These are phyloP conservation scores for Ophiostoma tasmaniense DNA, from an alignment of 2,329 filamentous ascomycete species.

Conservation along the genomic window DNA sequence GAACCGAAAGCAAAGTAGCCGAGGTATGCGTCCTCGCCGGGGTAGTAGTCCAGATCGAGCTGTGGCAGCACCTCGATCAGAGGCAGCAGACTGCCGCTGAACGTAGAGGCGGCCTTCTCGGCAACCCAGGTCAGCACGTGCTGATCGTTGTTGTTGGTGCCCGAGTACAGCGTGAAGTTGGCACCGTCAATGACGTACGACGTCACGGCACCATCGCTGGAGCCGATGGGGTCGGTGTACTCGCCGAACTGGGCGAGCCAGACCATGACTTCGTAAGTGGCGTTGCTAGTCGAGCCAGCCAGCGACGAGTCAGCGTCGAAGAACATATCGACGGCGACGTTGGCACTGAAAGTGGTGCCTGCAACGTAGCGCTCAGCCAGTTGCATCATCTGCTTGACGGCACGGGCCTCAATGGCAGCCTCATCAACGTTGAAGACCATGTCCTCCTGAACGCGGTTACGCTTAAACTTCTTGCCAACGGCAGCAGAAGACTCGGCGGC, in stretches of 20 bases:
- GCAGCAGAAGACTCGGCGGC: background rate
- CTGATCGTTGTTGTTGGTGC: slow-evolving; percentile 34
- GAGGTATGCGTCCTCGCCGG: slow-evolving; percentile 36
- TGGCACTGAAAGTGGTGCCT: slow-evolving; percentile 36
- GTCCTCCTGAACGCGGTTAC: background rate
- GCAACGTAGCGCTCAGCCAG: slow-evolving; percentile 45
- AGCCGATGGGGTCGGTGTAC: slow-evolving; percentile 41
- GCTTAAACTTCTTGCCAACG: background rate
- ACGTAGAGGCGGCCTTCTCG: slow-evolving; percentile 28
- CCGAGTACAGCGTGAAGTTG: slow-evolving; percentile 37
- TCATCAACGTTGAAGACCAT: slow-evolving; percentile 3
- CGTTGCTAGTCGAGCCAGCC: slow-evolving; percentile 33
- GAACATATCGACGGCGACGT: slow-evolving; percentile 53
- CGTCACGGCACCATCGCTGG: slow-evolving; percentile 26
- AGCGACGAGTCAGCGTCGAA: slow-evolving; percentile 37
- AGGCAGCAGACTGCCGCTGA: slow-evolving; percentile 39
- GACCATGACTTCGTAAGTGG: slow-evolving; percentile 31
- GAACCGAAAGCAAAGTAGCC: slow-evolving; percentile 46
- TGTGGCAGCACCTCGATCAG: slow-evolving; percentile 35
- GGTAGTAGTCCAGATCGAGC: slow-evolving; percentile 29
- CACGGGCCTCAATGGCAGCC: slow-evolving; percentile 3
- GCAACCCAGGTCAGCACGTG: slow-evolving; percentile 44
- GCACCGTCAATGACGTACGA: slow-evolving; percentile 33
- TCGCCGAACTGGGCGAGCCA: slow-evolving; percentile 40
- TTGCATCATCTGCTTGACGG: background rate